Base-by-base conservation (phyloP, 1,284 basidiomycete species). In the Cryptococcus jaspeensis region DNA sequence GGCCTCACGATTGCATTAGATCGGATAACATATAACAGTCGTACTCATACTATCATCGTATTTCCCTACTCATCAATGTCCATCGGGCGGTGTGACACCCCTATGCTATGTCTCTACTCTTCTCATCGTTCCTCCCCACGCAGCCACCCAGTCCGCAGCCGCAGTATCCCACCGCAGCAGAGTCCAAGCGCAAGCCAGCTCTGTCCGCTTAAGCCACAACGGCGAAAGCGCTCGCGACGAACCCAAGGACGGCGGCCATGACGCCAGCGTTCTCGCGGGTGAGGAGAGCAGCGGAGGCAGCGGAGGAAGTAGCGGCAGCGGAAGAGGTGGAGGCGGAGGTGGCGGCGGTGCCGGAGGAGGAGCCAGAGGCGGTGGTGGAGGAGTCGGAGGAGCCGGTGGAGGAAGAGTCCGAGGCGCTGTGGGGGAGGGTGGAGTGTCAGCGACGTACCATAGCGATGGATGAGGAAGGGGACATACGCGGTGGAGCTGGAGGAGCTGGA, bases 211-310 rank as follows among this genome's bases (percentile, higher is more conserved):
- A 59, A 36, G 50, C 53, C 18, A 56, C n/a, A 32, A 54, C 46
- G 39, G 55, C 52, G 13, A 60, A 40, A 22, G 56, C 56, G 22
- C 45, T 46, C 13, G 55, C 59, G 25, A 60, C 52, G 18, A 61
- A 53, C 20, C 63, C 63, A 45, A 56, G n/a, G 36, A 62, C 25
- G 22, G 45, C 50, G 32, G 55, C 47, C 15, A 57, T 38, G n/a
- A 42, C 52, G n/a, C 55, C 54, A 18, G 53, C 46, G 58, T 52
- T 52, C 44, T 55, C 40, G 23, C 39, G 41, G 38, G 59, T 61
- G 41, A 53, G 42, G 52, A 52, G 41, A 20, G 52, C 59, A 13
- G 25, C n/a, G 25, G 45, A 41, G 40, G 25, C 28, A 8, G 35
- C 42, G 36, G 55, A 39, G 9, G 55, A 56, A 22, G 40, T 32